Evolutionary conservation across 2,329 filamentous ascomycete genomes (phyloP), one percentile per base, ranked within the genome.

Genomic region (Parafenestella ontariensis): DNA sequence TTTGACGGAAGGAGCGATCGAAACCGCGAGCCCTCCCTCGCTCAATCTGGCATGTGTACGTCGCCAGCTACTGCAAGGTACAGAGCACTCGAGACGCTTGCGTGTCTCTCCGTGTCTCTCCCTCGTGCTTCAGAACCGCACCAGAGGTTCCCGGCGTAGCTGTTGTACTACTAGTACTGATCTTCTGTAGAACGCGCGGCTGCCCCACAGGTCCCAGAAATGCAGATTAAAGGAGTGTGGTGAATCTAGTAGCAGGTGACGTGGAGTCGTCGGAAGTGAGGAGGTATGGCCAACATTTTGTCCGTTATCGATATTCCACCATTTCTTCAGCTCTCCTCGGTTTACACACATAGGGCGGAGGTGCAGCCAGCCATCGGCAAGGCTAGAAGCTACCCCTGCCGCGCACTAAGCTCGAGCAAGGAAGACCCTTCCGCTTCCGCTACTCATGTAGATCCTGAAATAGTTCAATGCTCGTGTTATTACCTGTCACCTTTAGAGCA

Each of bases 41-140:
- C 17, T 43, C 41, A 43, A 17, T 13, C 17, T 10, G 24, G 17
- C 41, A 43, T 43, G 17, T 43, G 41, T 43, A 43, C 17, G 41
- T 29, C n/a, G 24, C 41, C 41, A 43, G 24, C 41, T 43, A 18
- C 41, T 43, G 41, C 41, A 43, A 43, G 41, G 41, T 20, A 43
- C 41, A 11, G 18, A 15, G 41, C 24, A 29, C 13, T 23, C 37
- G 20, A 23, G 21, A 23, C 7, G 18, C 20, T 24, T 40, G 36
- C 36, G 41, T 18, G 41, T 43, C n/a, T 40, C 41, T 26, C 23
- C 2, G 20, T 43, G 41, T 43, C 41, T 43, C 24, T 43, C 21
- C 41, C 41, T 43, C 41, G 41, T 43, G 41, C 41, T 10, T 24
- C 41, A 15, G 8, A 18, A 18, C 23, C 20, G 40, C 8, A 42